A percentile compares a stretch with the other conserved stretches of the same genome.
Conservation (phyloP, 2,329 filamentous ascomycete species). For the Exophiala oligosperma region DNA sequence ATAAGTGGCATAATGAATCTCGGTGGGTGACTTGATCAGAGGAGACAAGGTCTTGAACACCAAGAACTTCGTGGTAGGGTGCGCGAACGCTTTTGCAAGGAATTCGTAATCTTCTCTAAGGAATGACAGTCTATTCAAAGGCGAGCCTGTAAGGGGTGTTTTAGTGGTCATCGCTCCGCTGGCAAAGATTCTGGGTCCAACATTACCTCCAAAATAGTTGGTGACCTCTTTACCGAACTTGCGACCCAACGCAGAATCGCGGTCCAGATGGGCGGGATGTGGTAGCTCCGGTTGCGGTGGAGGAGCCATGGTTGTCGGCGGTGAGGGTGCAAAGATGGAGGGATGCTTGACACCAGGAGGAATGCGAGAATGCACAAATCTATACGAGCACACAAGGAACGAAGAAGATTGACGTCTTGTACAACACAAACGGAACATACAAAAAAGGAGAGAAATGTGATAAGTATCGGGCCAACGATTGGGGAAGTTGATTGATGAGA, state of each 20-base stretch:
- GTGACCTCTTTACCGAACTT: constrained; percentile 52
- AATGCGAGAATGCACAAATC: constrained; percentile 20
- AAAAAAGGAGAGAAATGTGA: background rate
- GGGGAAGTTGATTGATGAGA: background rate
- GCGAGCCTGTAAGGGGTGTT: constrained; percentile 40
- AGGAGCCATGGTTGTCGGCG: constrained; percentile 10
- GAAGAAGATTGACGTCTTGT: background rate
- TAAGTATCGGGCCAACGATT: background rate
- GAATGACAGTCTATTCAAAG: constrained; percentile 52
- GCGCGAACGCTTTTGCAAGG: constrained; percentile 48
- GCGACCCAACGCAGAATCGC: constrained; percentile 56
- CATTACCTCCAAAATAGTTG: constrained; percentile 52
- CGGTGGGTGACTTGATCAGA: constrained; percentile 60
- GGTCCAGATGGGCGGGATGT: constrained; percentile 57
- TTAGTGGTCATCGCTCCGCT: background rate
- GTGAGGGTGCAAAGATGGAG: constrained; percentile 14
- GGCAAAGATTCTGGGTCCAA: background rate
- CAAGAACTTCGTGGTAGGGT: constrained; percentile 62
- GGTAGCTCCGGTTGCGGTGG: constrained; percentile 43
- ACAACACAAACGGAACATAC: background rate
- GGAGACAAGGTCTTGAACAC: constrained; percentile 78
- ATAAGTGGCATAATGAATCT: constrained; percentile 68
- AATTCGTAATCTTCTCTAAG: constrained; percentile 49
- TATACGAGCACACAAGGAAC: constrained; percentile 5
- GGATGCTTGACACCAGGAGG: constrained; percentile 12